Conservation (phyloP, 1,284 basidiomycete species). For the Tilletia caries region DNA sequence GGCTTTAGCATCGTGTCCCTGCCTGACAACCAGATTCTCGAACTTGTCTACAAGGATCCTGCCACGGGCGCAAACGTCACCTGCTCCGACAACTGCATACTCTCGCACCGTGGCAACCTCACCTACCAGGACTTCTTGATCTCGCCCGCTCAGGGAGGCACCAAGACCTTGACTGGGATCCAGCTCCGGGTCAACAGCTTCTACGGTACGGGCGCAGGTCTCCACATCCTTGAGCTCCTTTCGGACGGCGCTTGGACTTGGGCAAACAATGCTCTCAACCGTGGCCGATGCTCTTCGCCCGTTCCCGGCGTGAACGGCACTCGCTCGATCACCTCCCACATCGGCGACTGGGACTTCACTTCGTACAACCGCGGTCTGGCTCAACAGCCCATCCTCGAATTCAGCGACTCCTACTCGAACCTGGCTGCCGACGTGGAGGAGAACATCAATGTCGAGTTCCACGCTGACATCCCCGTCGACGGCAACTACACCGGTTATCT, state of each 20-base stretch:
- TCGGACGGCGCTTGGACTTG: conserved; percentile 66
- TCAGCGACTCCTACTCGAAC: conserved; percentile 67
- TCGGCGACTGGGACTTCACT: conserved; percentile 42
- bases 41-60: conserved; percentile 74
- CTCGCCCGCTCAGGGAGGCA: conserved; percentile 62
- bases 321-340: conserved; percentile 31
- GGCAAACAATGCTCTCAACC: conserved; percentile 47
- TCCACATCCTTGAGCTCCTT: conserved; percentile 83
- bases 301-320: conserved; percentile 38
- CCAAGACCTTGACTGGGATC: conserved; percentile 18
- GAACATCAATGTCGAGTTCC: conserved; percentile 67
- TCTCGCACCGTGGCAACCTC: conserved; percentile 60
- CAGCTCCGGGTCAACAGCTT: not conserved
- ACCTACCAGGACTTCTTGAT: conserved; percentile 87
- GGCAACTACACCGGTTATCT: conserved; percentile 82
- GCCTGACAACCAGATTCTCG: conserved; percentile 78
- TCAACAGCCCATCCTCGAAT: conserved; percentile 69
- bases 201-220: conserved; percentile 69
- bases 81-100: conserved; percentile 53
- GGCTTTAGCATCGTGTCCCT: conserved; percentile 73
- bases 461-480: conserved; percentile 80
- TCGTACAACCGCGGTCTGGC: conserved; percentile 65
- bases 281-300: conserved; percentile 32
- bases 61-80: conserved; percentile 67
- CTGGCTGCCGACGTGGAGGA: conserved; percentile 64